Evolutionary conservation across 768 basidiomycete genomes (phyloP).

Genomic region (Phaeotremella skinneri): DNA sequence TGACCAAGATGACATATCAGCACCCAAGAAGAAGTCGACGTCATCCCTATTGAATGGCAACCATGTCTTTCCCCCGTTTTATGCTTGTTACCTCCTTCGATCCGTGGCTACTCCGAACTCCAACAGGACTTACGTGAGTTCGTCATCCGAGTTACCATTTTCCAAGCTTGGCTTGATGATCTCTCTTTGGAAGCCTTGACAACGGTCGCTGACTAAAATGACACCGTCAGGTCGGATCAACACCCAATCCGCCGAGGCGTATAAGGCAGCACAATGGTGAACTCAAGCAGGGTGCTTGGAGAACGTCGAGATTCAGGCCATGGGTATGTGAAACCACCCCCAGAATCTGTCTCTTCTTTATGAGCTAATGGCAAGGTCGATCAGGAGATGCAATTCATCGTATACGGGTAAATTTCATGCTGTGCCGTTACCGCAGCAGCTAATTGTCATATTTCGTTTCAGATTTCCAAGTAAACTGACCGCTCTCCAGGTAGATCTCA

Average conservation of each 20-base stretch:
- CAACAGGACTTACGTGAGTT: constrained; percentile 62
- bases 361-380: constrained; percentile 10
- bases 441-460: constrained; percentile 9
- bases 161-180: constrained; percentile 2
- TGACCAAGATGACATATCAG: background rate
- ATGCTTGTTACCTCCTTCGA: constrained; percentile 78
- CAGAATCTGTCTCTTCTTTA: background rate
- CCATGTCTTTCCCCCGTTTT: constrained; percentile 59
- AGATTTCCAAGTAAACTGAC: constrained; percentile 74
- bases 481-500: constrained; percentile 55
- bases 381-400: constrained; percentile 74
- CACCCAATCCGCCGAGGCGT: constrained; percentile 53
- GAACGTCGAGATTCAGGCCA: constrained; percentile 57
- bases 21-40: constrained; percentile 16
- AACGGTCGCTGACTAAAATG: background rate
- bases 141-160: background rate
- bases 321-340: constrained; percentile 58
- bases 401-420: constrained; percentile 57
- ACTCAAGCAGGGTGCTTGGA: constrained; percentile 66
- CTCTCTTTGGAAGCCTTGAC: constrained; percentile 9
- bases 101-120: constrained; percentile 61
- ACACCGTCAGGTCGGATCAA: constrained; percentile 52
- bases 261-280: constrained; percentile 76
- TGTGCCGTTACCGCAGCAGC: background rate
- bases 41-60: constrained; percentile 46